Evolutionary conservation across 2,329 filamentous ascomycete species (phyloP).

Genomic region (Botrytis squamosa): DNA sequence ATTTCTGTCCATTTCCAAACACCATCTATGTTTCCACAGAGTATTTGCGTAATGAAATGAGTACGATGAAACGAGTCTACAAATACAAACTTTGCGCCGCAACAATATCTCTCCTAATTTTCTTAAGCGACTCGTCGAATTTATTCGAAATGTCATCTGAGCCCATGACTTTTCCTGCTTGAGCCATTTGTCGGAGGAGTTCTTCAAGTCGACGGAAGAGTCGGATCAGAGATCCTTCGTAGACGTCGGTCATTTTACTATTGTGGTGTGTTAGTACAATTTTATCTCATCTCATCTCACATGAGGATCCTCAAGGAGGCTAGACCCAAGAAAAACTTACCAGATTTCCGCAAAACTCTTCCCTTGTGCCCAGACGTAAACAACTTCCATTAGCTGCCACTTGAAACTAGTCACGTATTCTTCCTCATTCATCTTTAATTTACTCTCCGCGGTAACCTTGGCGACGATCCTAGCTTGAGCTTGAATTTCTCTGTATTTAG

Average conservation of each 20-base stretch:
- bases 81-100: slow-evolving; percentile 92
- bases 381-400: slow-evolving; percentile 95
- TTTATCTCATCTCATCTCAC: neutral
- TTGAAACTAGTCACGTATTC: slow-evolving; percentile 90
- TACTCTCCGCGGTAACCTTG: slow-evolving; percentile 92
- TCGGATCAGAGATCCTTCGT: slow-evolving; percentile 93
- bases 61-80: slow-evolving; percentile 46
- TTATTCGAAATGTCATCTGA: slow-evolving; percentile 90
- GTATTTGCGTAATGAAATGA: neutral
- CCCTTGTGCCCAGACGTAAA: slow-evolving; percentile 87
- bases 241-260: slow-evolving; percentile 98
- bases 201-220: slow-evolving; percentile 95
- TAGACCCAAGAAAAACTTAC: slow-evolving; percentile 55
- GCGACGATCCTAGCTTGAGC: slow-evolving; percentile 83
- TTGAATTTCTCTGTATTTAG: slow-evolving; percentile 84
- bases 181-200: slow-evolving; percentile 88
- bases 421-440: slow-evolving; percentile 90
- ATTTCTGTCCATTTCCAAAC: neutral
- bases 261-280: neutral
- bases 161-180: slow-evolving; percentile 97
- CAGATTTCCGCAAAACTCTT: slow-evolving; percentile 91
- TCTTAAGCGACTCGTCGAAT: slow-evolving; percentile 81
- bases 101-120: slow-evolving; percentile 91
- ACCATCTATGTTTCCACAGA: neutral
- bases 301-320: slow-evolving; percentile 10